Base-by-base conservation (phyloP, 176 grass and related monocot genomes). In the Oryza nivara region DNA sequence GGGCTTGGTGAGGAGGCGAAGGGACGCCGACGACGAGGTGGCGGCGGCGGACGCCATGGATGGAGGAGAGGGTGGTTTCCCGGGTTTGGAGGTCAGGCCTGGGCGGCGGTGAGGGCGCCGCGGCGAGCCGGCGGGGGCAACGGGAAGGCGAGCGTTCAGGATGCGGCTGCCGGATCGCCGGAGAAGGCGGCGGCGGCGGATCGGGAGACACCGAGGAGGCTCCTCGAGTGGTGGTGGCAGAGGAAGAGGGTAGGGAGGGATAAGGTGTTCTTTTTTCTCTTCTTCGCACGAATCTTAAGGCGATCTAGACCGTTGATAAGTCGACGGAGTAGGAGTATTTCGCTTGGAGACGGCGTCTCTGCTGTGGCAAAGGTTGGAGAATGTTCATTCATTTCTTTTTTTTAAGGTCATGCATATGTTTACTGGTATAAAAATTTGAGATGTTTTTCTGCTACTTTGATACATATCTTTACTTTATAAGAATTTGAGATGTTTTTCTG, bases 1-100 rank as follows among this genome's bases (percentile, higher is more conserved):
- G 23, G 78, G 25, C 20, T 58, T 40, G 16, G 79, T 77, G 20
- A 88, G 75, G 65, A 94, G 68, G 32, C 65, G 73, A 35, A 73
- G 77, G 48, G 76, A 79, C 36, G 25, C 23, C 19, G 70, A 23
- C 8, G 56, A 36, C 30, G 73, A 20, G 67, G 72, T 44, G 71
- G 80, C 3, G 46, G 77, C 58, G 49, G 47, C 4, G 47, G 8
- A 10, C 43, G 79, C 73, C 88, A 86, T 90, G 73, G 73, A 9
- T 48, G 48, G 38, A 25, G 43, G 43, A 44, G 43, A 7, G 9
- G 43, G 9, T 44, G 43, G 43, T 11, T 44, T 44, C 43, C 43
- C 43, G 43, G 43, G 43, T 44, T 44, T 44, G 43, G 43, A 44
- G 43, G 2, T 10, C 43, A 44, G 43, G 43, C 1, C 43, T 44